A percentile compares a stretch with the other conserved stretches of the same genome.
These are phyloP conservation scores for Tolypocladium ophioglossoides DNA, from an alignment of 2,329 filamentous ascomycete genomes.

Conservation along the genomic window DNA sequence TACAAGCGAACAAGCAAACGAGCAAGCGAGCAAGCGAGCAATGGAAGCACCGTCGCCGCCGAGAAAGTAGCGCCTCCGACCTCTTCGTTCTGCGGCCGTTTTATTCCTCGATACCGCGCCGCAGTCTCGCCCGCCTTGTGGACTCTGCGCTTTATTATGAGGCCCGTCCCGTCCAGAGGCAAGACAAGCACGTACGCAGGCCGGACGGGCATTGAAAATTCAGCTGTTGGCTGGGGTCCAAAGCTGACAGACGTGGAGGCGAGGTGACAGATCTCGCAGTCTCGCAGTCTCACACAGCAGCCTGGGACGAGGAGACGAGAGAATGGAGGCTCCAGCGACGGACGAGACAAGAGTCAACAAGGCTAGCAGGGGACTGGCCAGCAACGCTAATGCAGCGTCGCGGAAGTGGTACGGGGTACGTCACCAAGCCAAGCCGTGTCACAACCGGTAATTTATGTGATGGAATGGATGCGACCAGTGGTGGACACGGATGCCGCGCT, in stretches of 20 bases:
- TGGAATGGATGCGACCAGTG: not conserved
- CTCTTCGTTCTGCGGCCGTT: not conserved
- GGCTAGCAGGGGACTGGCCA: conserved; percentile 2
- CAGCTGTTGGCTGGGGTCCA: not conserved
- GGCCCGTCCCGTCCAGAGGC: not conserved
- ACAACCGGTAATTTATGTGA: not conserved
- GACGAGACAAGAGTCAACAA: conserved; percentile 13
- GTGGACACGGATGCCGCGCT: not conserved
- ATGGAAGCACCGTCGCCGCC: not conserved
- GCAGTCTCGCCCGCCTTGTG: not conserved
- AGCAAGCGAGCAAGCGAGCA: not conserved
- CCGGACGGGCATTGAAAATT: not conserved
- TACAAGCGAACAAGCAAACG: not conserved
- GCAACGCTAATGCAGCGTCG: not conserved
- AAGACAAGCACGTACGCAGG: not conserved
- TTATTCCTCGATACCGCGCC: not conserved
- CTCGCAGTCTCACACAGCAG: not conserved
- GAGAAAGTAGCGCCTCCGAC: not conserved
- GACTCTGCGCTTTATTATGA: not conserved
- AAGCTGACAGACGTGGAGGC: not conserved
- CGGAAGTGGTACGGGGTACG: not conserved
- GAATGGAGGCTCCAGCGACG: not conserved
- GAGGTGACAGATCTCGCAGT: not conserved
- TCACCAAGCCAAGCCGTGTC: not conserved
- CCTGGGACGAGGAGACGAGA: not conserved